A percentile compares a stretch with the other conserved stretches of the same genome.
These are phyloP conservation scores for Saturnispora dispora DNA, from an alignment of 805 yeast species.

Conservation along the genomic window DNA sequence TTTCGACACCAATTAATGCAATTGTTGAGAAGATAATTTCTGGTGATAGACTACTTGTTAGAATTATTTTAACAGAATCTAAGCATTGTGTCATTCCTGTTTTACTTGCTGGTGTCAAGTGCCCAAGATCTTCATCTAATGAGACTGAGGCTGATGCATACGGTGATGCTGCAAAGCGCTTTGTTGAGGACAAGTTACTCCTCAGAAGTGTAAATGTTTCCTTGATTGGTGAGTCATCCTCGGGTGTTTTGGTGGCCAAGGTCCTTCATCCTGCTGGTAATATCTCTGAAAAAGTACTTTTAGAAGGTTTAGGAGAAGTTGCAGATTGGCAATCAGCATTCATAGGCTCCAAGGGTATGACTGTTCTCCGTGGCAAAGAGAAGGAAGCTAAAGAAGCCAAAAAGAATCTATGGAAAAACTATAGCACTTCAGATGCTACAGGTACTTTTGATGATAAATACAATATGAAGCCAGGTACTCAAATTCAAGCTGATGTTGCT, in stretches of 20 bases:
- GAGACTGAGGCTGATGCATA: slow-evolving; percentile 42
- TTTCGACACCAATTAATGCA: slow-evolving; percentile 37
- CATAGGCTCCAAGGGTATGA: slow-evolving; percentile 60
- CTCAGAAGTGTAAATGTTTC: slow-evolving; percentile 50
- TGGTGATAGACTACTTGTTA: slow-evolving; percentile 68
- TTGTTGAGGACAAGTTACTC: slow-evolving; percentile 54
- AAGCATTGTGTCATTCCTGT: slow-evolving; percentile 52
- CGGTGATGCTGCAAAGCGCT: slow-evolving; percentile 58
- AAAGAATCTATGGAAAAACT: slow-evolving; percentile 46
- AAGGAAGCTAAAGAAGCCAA: slow-evolving; percentile 47
- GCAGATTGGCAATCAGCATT: slow-evolving; percentile 71
- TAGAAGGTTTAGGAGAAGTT: slow-evolving; percentile 63
- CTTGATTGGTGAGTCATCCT: slow-evolving; percentile 50
- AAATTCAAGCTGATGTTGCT: slow-evolving; percentile 46
- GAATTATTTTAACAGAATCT: slow-evolving; percentile 35
- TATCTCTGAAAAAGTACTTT: slow-evolving; percentile 57
- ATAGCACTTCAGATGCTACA: slow-evolving; percentile 14
- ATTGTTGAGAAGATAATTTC: slow-evolving; percentile 68
- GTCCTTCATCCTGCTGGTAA: slow-evolving; percentile 70
- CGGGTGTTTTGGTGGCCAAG: slow-evolving; percentile 52
- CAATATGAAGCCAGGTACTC: slow-evolving; percentile 36
- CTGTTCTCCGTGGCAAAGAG: slow-evolving; percentile 54
- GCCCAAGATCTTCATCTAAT: slow-evolving; percentile 56
- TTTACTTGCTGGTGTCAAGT: slow-evolving; percentile 61
- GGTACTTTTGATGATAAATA: slow-evolving; percentile 17